Conservation (phyloP, 2,329 filamentous ascomycete genomes). For the Chaetomium olivaceum region DNA sequence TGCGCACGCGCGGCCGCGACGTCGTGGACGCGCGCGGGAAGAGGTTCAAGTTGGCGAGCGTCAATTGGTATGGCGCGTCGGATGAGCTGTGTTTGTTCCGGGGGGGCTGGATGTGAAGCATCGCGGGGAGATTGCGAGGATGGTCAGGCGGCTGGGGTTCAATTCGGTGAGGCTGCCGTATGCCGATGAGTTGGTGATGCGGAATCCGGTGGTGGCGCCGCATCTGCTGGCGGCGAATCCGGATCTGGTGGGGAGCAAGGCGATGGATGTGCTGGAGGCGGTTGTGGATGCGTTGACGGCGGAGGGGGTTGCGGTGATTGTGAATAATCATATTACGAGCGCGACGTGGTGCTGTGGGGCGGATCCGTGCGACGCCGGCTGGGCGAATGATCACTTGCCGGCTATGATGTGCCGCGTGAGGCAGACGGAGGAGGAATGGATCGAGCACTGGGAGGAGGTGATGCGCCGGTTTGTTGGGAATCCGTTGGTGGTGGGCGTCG, state of each 20-base stretch:
- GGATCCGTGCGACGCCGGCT: slow-evolving; percentile 66
- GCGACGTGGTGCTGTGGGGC: slow-evolving; percentile 70
- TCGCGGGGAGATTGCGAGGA: slow-evolving; percentile 59
- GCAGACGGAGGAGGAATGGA: slow-evolving; percentile 67
- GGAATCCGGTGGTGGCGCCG: slow-evolving; percentile 56
- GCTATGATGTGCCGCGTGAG: slow-evolving; percentile 59
- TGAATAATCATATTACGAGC: slow-evolving; percentile 71
- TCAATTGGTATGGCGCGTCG: slow-evolving; percentile 73
- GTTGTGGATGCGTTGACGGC: slow-evolving; percentile 61
- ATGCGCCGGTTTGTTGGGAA: slow-evolving; percentile 62
- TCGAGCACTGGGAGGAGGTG: slow-evolving; percentile 64
- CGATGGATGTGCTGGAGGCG: slow-evolving; percentile 62
- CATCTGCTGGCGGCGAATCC: slow-evolving; percentile 58
- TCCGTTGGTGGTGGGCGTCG: slow-evolving; percentile 63
- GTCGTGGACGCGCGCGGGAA: slow-evolving; percentile 59
- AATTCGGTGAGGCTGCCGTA: slow-evolving; percentile 71
- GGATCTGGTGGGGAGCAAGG: slow-evolving; percentile 57
- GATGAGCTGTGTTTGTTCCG: slow-evolving; percentile 65
- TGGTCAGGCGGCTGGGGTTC: slow-evolving; percentile 64
- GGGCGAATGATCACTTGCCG: slow-evolving; percentile 63
- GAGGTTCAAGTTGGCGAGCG: slow-evolving; percentile 62
- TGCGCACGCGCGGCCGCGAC: slow-evolving; percentile 60
- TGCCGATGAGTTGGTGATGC: slow-evolving; percentile 65
- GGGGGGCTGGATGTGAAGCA: slow-evolving; percentile 65
- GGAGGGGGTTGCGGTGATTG: slow-evolving; percentile 62